Conservation (phyloP, 2,329 filamentous ascomycete genomes). For the Hirsutella rhossiliensis region DNA sequence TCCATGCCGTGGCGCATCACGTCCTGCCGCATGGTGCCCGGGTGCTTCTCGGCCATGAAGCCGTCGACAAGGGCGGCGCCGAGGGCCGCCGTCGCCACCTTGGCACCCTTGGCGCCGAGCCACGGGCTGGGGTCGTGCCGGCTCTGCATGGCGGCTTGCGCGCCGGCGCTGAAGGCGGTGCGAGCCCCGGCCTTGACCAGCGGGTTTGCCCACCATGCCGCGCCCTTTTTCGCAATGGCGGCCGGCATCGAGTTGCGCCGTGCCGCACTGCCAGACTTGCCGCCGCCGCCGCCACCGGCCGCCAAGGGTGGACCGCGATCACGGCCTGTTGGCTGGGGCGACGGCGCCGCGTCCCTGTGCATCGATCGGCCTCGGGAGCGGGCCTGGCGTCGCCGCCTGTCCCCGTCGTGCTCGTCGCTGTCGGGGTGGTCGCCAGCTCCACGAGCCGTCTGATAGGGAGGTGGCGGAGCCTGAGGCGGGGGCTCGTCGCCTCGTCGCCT, state of each 20-base stretch:
- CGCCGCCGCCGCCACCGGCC: not conserved
- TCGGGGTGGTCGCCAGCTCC: not conserved
- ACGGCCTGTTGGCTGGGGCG: conserved; percentile 1
- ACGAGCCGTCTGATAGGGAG: not conserved
- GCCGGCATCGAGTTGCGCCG: conserved; percentile 23
- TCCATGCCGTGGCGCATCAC: conserved; percentile 1
- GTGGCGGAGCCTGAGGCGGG: not conserved
- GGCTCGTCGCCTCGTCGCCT: not conserved
- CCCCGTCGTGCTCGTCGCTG: conserved; percentile 8
- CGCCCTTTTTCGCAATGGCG: conserved; percentile 7
- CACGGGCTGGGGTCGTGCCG: conserved; percentile 32
- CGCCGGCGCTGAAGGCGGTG: conserved; percentile 34
- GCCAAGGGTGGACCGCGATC: conserved; percentile 11
- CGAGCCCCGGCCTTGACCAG: conserved; percentile 28
- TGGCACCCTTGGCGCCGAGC: conserved; percentile 35
- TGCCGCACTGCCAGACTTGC: conserved; percentile 5
- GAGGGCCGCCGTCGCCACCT: conserved; percentile 34
- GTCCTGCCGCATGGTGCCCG: conserved; percentile 9
- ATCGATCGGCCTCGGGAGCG: conserved; percentile 10
- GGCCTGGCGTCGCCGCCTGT: conserved; percentile 8
- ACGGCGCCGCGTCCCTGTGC: conserved; percentile 8
- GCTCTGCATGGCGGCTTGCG: conserved; percentile 33
- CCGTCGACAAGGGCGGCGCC: conserved; percentile 36
- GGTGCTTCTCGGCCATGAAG: conserved; percentile 24
- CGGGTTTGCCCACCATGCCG: conserved; percentile 25